Conservation (phyloP, 495 filamentous ascomycete species). For the Podospora bellae-mahoneyi region DNA sequence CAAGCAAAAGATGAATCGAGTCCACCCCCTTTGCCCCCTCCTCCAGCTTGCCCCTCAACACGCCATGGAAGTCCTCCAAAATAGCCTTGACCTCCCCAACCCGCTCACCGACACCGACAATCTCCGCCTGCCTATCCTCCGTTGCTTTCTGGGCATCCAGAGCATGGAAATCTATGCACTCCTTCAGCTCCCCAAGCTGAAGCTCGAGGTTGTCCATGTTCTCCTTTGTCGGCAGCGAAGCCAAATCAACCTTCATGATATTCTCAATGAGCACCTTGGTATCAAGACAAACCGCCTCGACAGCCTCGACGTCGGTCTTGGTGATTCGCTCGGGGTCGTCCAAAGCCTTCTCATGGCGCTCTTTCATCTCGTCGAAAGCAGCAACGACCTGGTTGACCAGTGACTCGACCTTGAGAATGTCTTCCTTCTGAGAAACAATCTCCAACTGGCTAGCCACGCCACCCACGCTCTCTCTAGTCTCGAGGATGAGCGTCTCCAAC, state of each 20-base stretch:
- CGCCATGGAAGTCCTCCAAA: constrained; percentile 49
- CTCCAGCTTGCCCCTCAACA: constrained; percentile 49
- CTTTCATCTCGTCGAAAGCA: constrained; percentile 74
- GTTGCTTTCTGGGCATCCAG: constrained; percentile 74
- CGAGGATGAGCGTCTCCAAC: constrained; percentile 63
- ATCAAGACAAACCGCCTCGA: constrained; percentile 74
- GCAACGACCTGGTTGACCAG: constrained; percentile 71
- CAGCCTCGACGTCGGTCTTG: constrained; percentile 73
- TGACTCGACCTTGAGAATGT: constrained; percentile 69
- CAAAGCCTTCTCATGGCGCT: constrained; percentile 58
- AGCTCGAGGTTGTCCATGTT: constrained; percentile 51
- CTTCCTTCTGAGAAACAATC: constrained; percentile 66
- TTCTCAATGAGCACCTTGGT: constrained; percentile 72
- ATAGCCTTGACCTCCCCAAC: constrained; percentile 51
- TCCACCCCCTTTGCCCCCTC: constrained; percentile 49
- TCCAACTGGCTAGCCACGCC: constrained; percentile 57
- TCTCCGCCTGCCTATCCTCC: constrained; percentile 65
- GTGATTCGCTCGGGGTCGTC: constrained; percentile 63
- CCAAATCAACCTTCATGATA: constrained; percentile 63
- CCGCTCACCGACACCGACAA: constrained; percentile 46
- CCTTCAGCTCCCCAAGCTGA: constrained; percentile 66
- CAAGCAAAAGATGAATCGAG: constrained; percentile 56
- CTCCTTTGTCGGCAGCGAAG: constrained; percentile 61
- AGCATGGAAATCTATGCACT: constrained; percentile 63
- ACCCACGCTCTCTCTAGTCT: constrained; percentile 65